These are phyloP conservation scores for Penicillium psychrosexuale DNA, from an alignment of 2,329 filamentous ascomycete species.

Conservation along the genomic window DNA sequence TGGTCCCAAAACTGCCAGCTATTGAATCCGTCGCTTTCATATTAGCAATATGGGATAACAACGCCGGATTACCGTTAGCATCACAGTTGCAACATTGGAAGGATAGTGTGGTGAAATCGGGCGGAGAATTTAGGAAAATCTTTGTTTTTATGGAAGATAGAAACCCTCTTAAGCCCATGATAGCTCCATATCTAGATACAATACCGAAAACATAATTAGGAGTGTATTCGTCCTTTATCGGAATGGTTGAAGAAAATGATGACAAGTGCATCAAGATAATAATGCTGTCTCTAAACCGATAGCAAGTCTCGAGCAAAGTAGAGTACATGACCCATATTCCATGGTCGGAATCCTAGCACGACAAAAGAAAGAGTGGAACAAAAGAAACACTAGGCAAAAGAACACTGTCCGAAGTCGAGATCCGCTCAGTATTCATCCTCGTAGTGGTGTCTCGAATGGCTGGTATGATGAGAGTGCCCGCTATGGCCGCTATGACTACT, in stretches of 20 bases:
- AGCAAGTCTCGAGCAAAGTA: neutral
- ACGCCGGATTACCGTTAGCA: too few relatives aligned
- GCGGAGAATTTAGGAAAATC: too few relatives aligned
- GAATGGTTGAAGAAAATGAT: neutral
- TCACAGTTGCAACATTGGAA: too few relatives aligned
- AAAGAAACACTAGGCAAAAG: neutral
- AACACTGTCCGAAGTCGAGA: neutral
- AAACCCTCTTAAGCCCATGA: too few relatives aligned
- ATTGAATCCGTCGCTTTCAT: too few relatives aligned
- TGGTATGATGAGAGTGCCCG: conserved; percentile 8
- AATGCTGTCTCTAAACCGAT: neutral
- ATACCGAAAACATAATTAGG: too few relatives aligned
- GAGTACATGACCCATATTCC: neutral
- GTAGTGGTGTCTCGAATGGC: conserved; percentile 13
- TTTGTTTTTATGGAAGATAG: too few relatives aligned
- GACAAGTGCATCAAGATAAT: neutral
- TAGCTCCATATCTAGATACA: too few relatives aligned
- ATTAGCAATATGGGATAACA: too few relatives aligned
- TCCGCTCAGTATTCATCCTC: conserved; percentile 7
- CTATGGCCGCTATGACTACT: neutral
- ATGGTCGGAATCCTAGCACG: neutral
- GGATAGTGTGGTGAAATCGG: too few relatives aligned
- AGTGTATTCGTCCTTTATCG: too few relatives aligned
- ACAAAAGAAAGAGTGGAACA: neutral
- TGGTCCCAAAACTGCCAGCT: too few relatives aligned